phyloP scores from a whole-genome alignment of 306 rosid genomes.

The Nissolia schottii region DNA sequence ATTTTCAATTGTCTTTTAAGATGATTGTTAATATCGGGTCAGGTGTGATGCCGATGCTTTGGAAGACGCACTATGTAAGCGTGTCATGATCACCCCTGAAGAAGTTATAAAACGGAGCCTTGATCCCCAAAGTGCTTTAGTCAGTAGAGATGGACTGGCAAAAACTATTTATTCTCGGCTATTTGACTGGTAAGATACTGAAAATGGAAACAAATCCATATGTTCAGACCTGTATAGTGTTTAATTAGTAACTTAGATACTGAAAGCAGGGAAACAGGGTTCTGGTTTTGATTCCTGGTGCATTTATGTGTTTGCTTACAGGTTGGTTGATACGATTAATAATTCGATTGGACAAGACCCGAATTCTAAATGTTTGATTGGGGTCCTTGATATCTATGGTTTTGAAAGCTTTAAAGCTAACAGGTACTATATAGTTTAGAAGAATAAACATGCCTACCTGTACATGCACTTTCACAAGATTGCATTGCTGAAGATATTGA shows the following conservation, averaged over 20 bases:
- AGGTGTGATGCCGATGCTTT: slow-evolving; percentile 82
- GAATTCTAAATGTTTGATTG: slow-evolving; percentile 76
- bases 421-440: slow-evolving; percentile 61
- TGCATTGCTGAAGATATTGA: slow-evolving; percentile 26
- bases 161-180: slow-evolving; percentile 90
- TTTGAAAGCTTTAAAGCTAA: slow-evolving; percentile 95
- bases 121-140: slow-evolving; percentile 88
- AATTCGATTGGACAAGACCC: slow-evolving; percentile 95
- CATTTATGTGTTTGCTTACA: slow-evolving; percentile 34
- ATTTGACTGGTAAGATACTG: slow-evolving; percentile 79
- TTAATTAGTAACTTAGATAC: not conserved
- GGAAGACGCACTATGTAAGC: slow-evolving; percentile 97
- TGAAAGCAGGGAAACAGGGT: slow-evolving; percentile 15
- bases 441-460: slow-evolving; percentile 1
- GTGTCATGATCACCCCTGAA: slow-evolving; percentile 99
- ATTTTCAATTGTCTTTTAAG: slow-evolving; percentile 19
- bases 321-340: slow-evolving; percentile 96
- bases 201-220: slow-evolving; percentile 8
- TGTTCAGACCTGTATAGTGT: slow-evolving; percentile 4
- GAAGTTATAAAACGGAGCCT: slow-evolving; percentile 95
- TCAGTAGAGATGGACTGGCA: slow-evolving; percentile 92
- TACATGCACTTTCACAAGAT: slow-evolving; percentile 5
- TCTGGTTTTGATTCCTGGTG: slow-evolving; percentile 22
- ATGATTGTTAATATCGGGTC: slow-evolving; percentile 27
- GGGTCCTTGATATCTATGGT: slow-evolving; percentile 99